Evolutionary conservation across 2,329 filamentous ascomycete species (phyloP).

Genomic region (Calonectria naviculata): DNA sequence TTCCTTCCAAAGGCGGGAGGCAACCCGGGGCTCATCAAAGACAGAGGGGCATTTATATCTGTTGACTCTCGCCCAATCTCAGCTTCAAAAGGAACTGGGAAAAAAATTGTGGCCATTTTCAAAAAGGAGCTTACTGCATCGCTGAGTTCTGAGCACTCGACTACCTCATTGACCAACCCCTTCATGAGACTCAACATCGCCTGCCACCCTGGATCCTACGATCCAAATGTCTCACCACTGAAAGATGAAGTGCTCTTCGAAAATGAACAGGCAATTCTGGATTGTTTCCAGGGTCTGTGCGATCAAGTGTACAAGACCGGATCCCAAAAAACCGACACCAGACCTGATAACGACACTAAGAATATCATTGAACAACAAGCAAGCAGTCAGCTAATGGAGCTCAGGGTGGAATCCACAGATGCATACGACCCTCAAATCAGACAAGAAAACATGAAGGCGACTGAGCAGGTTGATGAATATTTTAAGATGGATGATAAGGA

Average conservation of each 20-base stretch:
- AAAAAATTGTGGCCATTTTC: slow-evolving; percentile 67
- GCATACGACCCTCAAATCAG: background rate
- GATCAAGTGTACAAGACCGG: slow-evolving; percentile 48
- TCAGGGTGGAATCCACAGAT: background rate
- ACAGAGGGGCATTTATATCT: slow-evolving; percentile 70
- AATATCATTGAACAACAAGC: background rate
- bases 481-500: slow-evolving; percentile 9
- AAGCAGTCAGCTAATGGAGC: background rate
- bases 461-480: background rate
- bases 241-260: slow-evolving; percentile 80
- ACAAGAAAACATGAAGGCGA: background rate
- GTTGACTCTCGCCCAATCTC: slow-evolving; percentile 76
- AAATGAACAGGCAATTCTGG: slow-evolving; percentile 59
- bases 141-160: slow-evolving; percentile 34
- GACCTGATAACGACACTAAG: background rate
- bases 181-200: slow-evolving; percentile 74
- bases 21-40: slow-evolving; percentile 53
- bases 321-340: background rate
- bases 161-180: slow-evolving; percentile 55
- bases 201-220: slow-evolving; percentile 73
- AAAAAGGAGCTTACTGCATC: slow-evolving; percentile 57
- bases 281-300: slow-evolving; percentile 60
- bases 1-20: slow-evolving; percentile 67
- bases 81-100: slow-evolving; percentile 64
- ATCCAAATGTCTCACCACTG: slow-evolving; percentile 76